Evolutionary conservation across 768 basidiomycete species (phyloP).

Genomic region (Boletus pseudo-olivaceus): DNA sequence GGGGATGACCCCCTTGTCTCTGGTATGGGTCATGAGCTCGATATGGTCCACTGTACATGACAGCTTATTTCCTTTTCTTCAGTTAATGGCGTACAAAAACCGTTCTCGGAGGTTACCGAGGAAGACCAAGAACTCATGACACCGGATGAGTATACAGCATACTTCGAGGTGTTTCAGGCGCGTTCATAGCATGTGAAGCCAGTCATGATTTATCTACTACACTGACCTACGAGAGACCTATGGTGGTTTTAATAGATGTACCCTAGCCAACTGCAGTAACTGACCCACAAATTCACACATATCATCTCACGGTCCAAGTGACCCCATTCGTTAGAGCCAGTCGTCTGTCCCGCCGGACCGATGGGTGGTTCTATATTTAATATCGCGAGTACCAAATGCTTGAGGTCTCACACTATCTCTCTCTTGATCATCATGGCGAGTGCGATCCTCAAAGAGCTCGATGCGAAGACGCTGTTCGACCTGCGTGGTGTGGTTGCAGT

Average conservation of each 20-base stretch:
- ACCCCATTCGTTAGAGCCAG: background rate
- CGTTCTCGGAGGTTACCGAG: conserved; percentile 81
- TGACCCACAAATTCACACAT: background rate
- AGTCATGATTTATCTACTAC: conserved; percentile 4
- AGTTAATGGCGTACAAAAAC: conserved; percentile 76
- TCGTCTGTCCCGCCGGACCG: background rate
- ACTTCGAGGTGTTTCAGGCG: conserved; percentile 65
- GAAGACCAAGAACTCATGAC: conserved; percentile 93
- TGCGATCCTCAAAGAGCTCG: too few species aligned
- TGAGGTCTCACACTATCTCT: background rate
- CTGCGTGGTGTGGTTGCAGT: too few species aligned
- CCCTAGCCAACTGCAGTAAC: conserved; percentile 11
- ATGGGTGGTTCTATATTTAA: background rate
- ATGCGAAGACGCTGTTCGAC: background rate
- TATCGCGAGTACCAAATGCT: background rate
- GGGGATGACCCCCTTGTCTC: conserved; percentile 60
- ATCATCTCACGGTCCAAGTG: background rate
- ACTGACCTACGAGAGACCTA: conserved; percentile 9
- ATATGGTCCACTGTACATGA: background rate
- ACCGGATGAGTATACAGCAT: conserved; percentile 85
- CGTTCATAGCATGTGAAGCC: conserved; percentile 22
- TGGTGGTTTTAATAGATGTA: conserved; percentile 14
- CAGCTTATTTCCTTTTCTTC: conserved; percentile 1
- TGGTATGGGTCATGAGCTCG: conserved; percentile 41
- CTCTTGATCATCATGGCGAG: background rate